A percentile compares a stretch with the other conserved stretches of the same genome.
Evolutionary conservation across 345 rosid species (phyloP).

Genomic region (Eucalyptus erythrocorys): DNA sequence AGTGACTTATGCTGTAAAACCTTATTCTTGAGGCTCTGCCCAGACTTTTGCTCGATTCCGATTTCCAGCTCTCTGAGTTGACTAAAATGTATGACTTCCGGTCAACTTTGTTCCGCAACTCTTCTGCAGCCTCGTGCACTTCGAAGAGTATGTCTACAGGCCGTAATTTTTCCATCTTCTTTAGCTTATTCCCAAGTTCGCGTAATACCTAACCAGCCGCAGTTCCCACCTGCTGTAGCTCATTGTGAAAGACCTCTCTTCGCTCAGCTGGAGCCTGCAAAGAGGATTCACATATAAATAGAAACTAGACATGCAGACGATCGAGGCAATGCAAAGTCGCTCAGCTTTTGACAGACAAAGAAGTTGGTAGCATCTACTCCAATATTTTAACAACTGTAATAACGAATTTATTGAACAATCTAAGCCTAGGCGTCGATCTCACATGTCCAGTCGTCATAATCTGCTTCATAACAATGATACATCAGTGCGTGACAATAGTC

Average conservation of each 20-base stretch:
- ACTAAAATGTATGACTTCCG: constrained; percentile 77
- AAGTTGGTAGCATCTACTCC: neutral
- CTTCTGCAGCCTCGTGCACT: constrained; percentile 74
- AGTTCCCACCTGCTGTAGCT: constrained; percentile 53
- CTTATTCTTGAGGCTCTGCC: constrained; percentile 31
- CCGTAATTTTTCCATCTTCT: constrained; percentile 79
- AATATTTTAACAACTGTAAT: neutral
- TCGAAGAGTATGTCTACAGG: constrained; percentile 44
- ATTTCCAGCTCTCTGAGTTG: constrained; percentile 76
- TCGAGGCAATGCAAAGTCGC: neutral
- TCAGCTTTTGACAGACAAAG: neutral
- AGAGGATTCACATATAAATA: neutral
- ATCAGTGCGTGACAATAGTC: neutral
- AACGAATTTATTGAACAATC: neutral
- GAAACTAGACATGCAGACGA: neutral
- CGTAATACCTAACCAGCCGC: constrained; percentile 64
- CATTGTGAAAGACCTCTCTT: constrained; percentile 57
- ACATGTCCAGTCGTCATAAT: neutral
- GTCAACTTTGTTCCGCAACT: constrained; percentile 63
- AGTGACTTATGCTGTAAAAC: constrained; percentile 45
- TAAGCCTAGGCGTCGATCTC: neutral
- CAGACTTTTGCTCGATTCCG: constrained; percentile 33
- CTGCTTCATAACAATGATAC: neutral
- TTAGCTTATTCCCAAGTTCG: constrained; percentile 65
- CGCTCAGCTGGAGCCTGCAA: constrained; percentile 70